A percentile compares a stretch with the other conserved stretches of the same genome.
These are phyloP conservation scores for Pseudoturritis turrita DNA, from an alignment of 345 rosid genomes.

Conservation along the genomic window DNA sequence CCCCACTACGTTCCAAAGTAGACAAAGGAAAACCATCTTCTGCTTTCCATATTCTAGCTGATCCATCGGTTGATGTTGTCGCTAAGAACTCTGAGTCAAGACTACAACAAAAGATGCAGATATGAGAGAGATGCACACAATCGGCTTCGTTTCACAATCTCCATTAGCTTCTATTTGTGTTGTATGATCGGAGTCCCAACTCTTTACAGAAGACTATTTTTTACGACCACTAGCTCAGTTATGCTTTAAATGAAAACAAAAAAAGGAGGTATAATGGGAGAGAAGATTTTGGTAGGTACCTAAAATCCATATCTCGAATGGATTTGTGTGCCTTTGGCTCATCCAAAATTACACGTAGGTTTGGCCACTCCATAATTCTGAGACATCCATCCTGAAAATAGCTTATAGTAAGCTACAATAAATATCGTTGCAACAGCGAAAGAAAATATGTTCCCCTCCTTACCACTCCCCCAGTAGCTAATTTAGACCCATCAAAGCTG, in stretches of 20 bases:
- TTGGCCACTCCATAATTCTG: conserved; percentile 90
- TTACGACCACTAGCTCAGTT: background rate
- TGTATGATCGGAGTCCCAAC: background rate
- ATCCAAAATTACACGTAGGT: conserved; percentile 56
- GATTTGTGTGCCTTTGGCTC: conserved; percentile 87
- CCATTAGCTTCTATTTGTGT: background rate
- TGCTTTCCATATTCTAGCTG: conserved; percentile 90
- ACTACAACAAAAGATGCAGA: conserved; percentile 40
- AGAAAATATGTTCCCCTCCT: conserved; percentile 23
- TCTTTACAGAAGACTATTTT: background rate
- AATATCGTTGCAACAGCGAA: background rate
- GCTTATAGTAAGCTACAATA: conserved; percentile 10
- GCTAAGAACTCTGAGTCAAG: conserved; percentile 91
- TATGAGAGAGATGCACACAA: conserved; percentile 15
- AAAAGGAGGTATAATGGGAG: background rate
- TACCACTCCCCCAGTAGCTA: conserved; percentile 89
- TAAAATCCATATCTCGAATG: conserved; percentile 76
- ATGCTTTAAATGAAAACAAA: background rate
- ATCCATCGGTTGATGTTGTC: conserved; percentile 84
- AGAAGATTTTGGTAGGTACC: conserved; percentile 36
- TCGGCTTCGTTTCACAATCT: background rate
- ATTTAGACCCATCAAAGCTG: conserved; percentile 86
- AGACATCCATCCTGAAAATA: conserved; percentile 76
- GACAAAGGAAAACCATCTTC: conserved; percentile 75
- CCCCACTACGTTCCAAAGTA: conserved; percentile 70